Conservation (phyloP, 176 grass and related monocot species). For the barley (Hordeum vulgare) region MorexV3_pseudomolecules_assembly NC_058522.1:484449253-484449752, state of each 20-base stretch:
- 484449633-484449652: background rate
- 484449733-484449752: too few species aligned
- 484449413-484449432: conserved; percentile 63
- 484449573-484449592: background rate
- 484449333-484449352: conserved; percentile 65
- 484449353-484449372: conserved; percentile 49
- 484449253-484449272: background rate
- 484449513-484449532: background rate
- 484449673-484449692: too few species aligned
- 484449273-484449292: conserved; percentile 8
- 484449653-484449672: too few species aligned
- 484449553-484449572: background rate
- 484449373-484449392: conserved; percentile 32
- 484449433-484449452: conserved; percentile 75
- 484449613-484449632: background rate
- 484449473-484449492: background rate
- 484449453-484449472: conserved; percentile 20
- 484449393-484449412: conserved; percentile 74
- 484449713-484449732: too few species aligned
- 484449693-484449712: too few species aligned
- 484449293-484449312: conserved; percentile 1
- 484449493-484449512: background rate
- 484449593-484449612: background rate
- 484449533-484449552: conserved; percentile 4
- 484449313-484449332: conserved; percentile 96